These are phyloP conservation scores for Aspergillus novofumigatus DNA, from an alignment of 2,329 filamentous ascomycete genomes.

Conservation along the genomic window DNA sequence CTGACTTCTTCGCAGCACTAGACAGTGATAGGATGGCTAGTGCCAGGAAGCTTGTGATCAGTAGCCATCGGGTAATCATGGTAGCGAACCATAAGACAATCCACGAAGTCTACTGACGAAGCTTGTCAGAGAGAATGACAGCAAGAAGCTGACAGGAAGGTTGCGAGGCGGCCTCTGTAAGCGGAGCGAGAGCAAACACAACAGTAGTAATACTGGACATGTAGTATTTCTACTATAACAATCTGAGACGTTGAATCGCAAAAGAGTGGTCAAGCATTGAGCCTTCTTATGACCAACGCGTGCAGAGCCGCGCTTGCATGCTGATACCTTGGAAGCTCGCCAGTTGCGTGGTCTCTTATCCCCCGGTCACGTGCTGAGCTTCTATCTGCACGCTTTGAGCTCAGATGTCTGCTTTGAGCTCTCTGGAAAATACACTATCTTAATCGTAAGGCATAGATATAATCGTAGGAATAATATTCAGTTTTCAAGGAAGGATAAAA, in stretches of 20 bases:
- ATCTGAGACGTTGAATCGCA: not conserved
- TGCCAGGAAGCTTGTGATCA: conserved; percentile 49
- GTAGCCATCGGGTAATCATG: conserved; percentile 43
- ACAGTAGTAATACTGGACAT: not conserved
- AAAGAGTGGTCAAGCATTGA: not conserved
- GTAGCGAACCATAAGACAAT: conserved; percentile 13
- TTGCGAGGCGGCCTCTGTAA: not conserved
- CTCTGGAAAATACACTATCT: not conserved
- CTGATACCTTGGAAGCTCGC: not conserved
- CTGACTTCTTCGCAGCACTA: conserved; percentile 49
- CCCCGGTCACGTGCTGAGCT: conserved; percentile 27
- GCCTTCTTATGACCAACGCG: not conserved
- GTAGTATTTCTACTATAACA: not conserved
- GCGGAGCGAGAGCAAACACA: not conserved
- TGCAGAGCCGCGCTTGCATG: not conserved
- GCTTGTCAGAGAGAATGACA: not conserved
- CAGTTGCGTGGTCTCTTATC: conserved; percentile 29
- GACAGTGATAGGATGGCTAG: conserved; percentile 45
- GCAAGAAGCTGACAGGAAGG: not conserved
- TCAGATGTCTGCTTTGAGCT: not conserved
- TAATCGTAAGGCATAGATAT: too few relatives aligned
- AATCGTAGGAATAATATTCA: not conserved
- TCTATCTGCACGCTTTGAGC: conserved; percentile 16
- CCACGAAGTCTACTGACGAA: not conserved
- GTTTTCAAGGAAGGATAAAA: not conserved